Base-by-base conservation (phyloP, 2,329 filamentous ascomycete species). In the Stagonosporopsis vannaccii region DNA sequence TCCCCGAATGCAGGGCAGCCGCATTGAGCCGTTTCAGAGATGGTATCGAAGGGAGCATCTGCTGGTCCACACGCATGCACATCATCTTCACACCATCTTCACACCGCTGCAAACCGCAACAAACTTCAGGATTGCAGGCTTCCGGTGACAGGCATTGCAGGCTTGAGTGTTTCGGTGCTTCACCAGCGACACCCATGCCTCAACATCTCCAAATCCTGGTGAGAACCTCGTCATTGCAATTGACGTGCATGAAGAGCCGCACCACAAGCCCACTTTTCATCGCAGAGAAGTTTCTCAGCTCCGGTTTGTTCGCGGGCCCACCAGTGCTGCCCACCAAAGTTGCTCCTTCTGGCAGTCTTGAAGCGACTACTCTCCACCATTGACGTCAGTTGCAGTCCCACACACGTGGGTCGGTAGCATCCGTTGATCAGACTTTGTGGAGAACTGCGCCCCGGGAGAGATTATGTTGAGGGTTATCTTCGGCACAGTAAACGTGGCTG, bases 221-320 rank as follows among this genome's bases (percentile, higher is more conserved):
- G 35, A 46, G 32, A 15, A 35, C 23, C 40, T 48, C 54, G 55
- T 58, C 55, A 58, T 53, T 43, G 22, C 49, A 28, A 19, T 44
- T 39, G 55, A 41, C 32, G 39, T 53, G 35, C 55, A 53, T 48
- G 49, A 42, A 58, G 44, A 53, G 49, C 49, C 44, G 43, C 47
- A 47, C 13, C 5, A 32, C 23, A 44, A 43, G 26, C 20, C 53
- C 55, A 58, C 55, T 49, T 53, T 58, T 41, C 48, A 48, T 52
- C 48, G 48, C 48, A 58, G 40, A 52, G 49, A 49, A 45, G 48
- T 53, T 53, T 49, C 23, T 49, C 55, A 58, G 54, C 48, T 57
- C 55, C 55, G 55, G 49, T 45, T 58, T 53, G 43, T 53, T 58
- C 44, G 43, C 49, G 55, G 55, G 55, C 55, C 55, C 55, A 49